These are phyloP conservation scores for Diaporthe sp. DNA, from an alignment of 2,329 filamentous ascomycete genomes.

Conservation along the genomic window DNA sequence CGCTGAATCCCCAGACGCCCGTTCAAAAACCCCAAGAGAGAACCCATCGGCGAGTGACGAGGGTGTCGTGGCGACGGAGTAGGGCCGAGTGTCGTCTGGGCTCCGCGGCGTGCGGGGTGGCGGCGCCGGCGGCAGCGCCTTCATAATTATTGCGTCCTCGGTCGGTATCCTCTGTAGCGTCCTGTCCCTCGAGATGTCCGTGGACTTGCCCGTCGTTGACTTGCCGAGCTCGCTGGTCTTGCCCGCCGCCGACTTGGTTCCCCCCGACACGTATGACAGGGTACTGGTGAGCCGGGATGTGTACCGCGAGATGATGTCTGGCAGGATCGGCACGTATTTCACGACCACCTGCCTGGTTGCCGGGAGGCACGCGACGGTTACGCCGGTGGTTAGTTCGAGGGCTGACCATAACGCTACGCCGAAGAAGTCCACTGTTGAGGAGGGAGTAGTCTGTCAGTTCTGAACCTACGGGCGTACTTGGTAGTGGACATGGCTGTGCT, in stretches of 20 bases:
- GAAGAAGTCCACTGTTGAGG: slow-evolving; percentile 27
- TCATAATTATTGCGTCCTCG: neutral
- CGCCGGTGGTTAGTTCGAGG: slow-evolving; percentile 30
- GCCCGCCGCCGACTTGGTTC: neutral
- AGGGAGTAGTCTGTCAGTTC: neutral
- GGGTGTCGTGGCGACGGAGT: slow-evolving; percentile 8
- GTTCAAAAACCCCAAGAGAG: neutral
- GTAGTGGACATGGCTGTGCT: neutral
- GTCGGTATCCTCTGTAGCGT: slow-evolving; percentile 21
- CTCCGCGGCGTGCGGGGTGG: neutral
- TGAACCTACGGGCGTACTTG: neutral
- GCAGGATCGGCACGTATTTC: slow-evolving; percentile 21
- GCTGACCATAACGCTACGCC: slow-evolving; percentile 32
- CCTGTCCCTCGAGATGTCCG: slow-evolving; percentile 7
- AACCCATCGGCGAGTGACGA: neutral
- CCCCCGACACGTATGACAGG: neutral
- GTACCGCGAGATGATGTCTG: slow-evolving; percentile 7
- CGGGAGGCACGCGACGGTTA: slow-evolving; percentile 29
- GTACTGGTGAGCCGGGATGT: neutral
- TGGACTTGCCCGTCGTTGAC: neutral
- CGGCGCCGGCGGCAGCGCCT: neutral
- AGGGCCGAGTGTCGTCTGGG: neutral
- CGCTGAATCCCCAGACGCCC: neutral
- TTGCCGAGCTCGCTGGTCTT: slow-evolving; percentile 3
- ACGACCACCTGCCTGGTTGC: slow-evolving; percentile 24